Conservation (phyloP, 345 rosid genomes). For the Mallotus nudiflorus region DNA sequence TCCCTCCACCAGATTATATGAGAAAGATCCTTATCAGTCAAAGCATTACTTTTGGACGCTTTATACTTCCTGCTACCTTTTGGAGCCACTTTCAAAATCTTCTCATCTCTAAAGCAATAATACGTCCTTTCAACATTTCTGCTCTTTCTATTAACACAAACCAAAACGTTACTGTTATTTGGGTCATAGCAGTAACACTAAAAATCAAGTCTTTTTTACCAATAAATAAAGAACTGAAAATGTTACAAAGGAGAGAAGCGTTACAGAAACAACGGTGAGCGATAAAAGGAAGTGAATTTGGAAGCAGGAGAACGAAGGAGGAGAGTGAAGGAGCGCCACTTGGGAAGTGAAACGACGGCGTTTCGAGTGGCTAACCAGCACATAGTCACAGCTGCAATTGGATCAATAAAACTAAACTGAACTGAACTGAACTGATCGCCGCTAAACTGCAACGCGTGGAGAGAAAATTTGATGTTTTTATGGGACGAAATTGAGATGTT, state of each 20-base stretch:
- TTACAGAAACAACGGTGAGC: slow-evolving; percentile 53
- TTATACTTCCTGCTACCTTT: slow-evolving; percentile 55
- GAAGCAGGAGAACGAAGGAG: slow-evolving; percentile 48
- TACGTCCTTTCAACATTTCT: slow-evolving; percentile 36
- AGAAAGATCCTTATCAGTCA: slow-evolving; percentile 64
- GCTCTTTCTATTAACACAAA: slow-evolving; percentile 27
- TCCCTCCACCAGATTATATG: slow-evolving; percentile 91
- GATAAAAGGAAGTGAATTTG: slow-evolving; percentile 35
- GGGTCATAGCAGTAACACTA: too few species aligned
- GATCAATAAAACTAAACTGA: too few species aligned
- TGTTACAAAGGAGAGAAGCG: slow-evolving; percentile 4
- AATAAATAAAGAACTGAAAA: too few species aligned
- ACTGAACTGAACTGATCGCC: too few species aligned
- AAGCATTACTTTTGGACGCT: slow-evolving; percentile 37
- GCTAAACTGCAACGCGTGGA: too few species aligned
- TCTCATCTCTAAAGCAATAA: slow-evolving; percentile 56
- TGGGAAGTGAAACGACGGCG: slow-evolving; percentile 62
- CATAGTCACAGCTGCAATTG: slow-evolving; percentile 46
- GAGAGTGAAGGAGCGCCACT: slow-evolving; percentile 58
- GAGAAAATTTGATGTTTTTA: too few species aligned
- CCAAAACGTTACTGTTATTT: too few species aligned
- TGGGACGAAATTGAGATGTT: neutral
- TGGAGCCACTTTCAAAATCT: slow-evolving; percentile 39
- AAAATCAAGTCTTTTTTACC: too few species aligned
- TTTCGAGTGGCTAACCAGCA: slow-evolving; percentile 65